phyloP scores from a whole-genome alignment of 345 rosid species.

The Lepidium didymum region DNA sequence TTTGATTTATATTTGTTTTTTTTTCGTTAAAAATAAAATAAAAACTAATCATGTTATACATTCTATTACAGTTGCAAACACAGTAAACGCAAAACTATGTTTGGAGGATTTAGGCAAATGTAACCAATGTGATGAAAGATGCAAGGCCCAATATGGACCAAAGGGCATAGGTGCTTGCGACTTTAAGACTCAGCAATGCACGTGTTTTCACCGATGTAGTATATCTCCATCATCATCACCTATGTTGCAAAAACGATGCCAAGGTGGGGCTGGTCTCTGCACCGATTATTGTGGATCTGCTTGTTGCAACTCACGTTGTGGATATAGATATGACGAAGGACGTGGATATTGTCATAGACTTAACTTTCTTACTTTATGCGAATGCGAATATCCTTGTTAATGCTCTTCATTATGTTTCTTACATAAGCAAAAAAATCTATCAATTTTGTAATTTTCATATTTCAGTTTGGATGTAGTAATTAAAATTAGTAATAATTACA shows the following conservation, averaged over 20 bases:
- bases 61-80: too few relatives aligned
- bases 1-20: too few relatives aligned
- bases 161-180: neutral
- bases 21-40: too few relatives aligned
- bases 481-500: too few relatives aligned
- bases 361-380: neutral
- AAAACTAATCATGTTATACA: too few relatives aligned
- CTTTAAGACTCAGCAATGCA: neutral
- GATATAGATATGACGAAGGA: slow-evolving; percentile 10
- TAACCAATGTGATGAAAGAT: slow-evolving; percentile 6
- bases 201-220: neutral
- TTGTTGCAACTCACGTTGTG: slow-evolving; percentile 15
- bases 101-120: neutral
- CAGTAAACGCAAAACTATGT: neutral
- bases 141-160: slow-evolving; percentile 6
- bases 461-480: neutral
- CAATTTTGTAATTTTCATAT: neutral
- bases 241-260: neutral
- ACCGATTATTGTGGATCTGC: neutral
- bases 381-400: slow-evolving; percentile 14
- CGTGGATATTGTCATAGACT: slow-evolving; percentile 1
- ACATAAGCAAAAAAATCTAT: neutral
- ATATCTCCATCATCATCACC: neutral
- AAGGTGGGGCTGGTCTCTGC: slow-evolving; percentile 8
- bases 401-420: neutral